Evolutionary conservation across 108 stramenopile species (phyloP), one percentile per base, ranked within the genome.

Genomic region (Cylindrotheca fusiformis): DNA sequence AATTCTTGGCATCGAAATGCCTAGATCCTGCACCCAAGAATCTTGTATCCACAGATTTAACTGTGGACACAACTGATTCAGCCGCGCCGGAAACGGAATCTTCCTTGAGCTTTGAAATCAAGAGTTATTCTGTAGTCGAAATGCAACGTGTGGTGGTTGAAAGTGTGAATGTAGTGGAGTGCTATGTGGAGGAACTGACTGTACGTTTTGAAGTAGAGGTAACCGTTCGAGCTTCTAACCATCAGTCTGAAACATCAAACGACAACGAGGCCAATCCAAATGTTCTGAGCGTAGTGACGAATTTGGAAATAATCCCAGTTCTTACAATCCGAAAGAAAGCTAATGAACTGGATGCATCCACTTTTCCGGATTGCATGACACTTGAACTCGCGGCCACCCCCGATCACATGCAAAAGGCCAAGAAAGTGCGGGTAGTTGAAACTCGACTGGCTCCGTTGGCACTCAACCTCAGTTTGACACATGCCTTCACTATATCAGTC

Each of bases 401-500:
- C 48, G 60, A 70, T 57, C 50, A 61, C 18, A 77, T 68, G 63
- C 62, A 67, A 51, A 67, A 69, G 51, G 47, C 41, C 3, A 55
- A 29, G 25, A 32, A 20, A 6, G 14, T n/a, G 19, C 45, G 32
- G 10, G 14, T 48, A 4, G 10, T 45, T 4, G 71, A 65, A 29
- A 20, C 36, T 33, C 24, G 71, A 36, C 71, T 76, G 0, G 20
- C 45, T 17, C 64, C 80, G 19, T 5, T 71, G 0, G 49, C 44
- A 1, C 27, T 72, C 4, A 27, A 67, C 20, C 51, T 77, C 8
- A 36, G 32, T 3, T 46, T 82, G 32, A 74, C 75, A 8, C 65
- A 71, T 60, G 81, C 81, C 20, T 82, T 82, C 26, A 47, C 58
- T 0, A 67, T 82, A 41, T 64, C 67, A 18, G 76, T 74, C 2